Percentiles rank a stretch among this genome's conserved stretches.
Evolutionary conservation across 2,329 filamentous ascomycete species (phyloP).

Genomic region (Cucurbitaria berberidis): DNA sequence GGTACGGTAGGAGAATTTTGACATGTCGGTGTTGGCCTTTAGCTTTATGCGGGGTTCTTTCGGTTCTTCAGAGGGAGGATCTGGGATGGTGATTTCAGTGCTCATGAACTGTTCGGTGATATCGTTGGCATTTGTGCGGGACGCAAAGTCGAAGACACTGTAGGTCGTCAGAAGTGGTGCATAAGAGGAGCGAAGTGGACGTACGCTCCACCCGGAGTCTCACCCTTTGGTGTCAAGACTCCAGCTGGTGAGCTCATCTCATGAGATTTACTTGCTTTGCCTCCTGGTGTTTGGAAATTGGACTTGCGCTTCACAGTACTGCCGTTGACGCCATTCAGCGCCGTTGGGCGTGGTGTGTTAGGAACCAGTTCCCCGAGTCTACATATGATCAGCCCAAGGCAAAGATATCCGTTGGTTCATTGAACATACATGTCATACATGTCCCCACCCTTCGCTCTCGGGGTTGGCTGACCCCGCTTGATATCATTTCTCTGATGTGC

Average conservation of each 20-base stretch:
- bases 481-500: slow-evolving; percentile 65
- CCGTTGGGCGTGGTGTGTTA: slow-evolving; percentile 51
- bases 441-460: slow-evolving; percentile 64
- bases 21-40: slow-evolving; percentile 83
- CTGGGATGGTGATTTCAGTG: slow-evolving; percentile 69
- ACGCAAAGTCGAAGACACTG: slow-evolving; percentile 71
- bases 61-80: slow-evolving; percentile 74
- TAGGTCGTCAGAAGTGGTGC: slow-evolving; percentile 16
- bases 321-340: slow-evolving; percentile 50
- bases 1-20: slow-evolving; percentile 89
- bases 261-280: slow-evolving; percentile 51
- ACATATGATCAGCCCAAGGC: slow-evolving; percentile 10
- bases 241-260: slow-evolving; percentile 59
- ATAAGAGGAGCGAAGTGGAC: slow-evolving; percentile 14
- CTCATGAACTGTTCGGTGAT: slow-evolving; percentile 80
- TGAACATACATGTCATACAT: slow-evolving; percentile 76
- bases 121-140: slow-evolving; percentile 80
- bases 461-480: slow-evolving; percentile 67
- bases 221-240: slow-evolving; percentile 39
- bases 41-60: slow-evolving; percentile 81
- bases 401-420: neutral
- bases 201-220: slow-evolving; percentile 50
- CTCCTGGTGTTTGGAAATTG: slow-evolving; percentile 57
- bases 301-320: slow-evolving; percentile 61
- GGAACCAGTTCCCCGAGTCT: slow-evolving; percentile 57